Conservation (phyloP, 192 early-diverging fungal genomes). For the Podila clonocystis region DNA sequence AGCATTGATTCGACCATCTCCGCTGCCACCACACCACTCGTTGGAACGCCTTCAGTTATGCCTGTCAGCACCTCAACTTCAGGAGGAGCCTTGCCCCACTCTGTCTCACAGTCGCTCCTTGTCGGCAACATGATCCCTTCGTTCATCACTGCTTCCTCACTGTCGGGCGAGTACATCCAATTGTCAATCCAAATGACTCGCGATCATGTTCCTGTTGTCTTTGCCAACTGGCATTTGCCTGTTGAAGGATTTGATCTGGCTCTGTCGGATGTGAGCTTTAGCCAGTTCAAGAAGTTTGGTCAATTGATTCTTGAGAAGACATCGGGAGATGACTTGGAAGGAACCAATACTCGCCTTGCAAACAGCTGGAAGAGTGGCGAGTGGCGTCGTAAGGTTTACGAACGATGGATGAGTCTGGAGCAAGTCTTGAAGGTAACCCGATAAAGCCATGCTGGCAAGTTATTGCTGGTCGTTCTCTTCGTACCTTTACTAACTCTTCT, state of each 20-base stretch:
- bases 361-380: constrained; percentile 31
- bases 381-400: constrained; percentile 46
- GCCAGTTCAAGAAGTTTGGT: constrained; percentile 61
- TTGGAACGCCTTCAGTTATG: constrained; percentile 25
- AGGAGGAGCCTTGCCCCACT: constrained; percentile 31
- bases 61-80: constrained; percentile 51
- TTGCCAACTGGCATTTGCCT: constrained; percentile 77
- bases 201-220: constrained; percentile 90
- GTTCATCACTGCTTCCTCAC: constrained; percentile 85
- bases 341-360: constrained; percentile 8
- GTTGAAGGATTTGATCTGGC: constrained; percentile 61
- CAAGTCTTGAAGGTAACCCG: constrained; percentile 75
- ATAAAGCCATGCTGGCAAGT: too few relatives aligned
- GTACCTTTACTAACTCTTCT: neutral
- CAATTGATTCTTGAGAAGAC: constrained; percentile 26
- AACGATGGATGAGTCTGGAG: constrained; percentile 69
- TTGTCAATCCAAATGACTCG: constrained; percentile 90
- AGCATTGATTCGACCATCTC: constrained; percentile 61
- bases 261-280: constrained; percentile 61
- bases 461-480: neutral
- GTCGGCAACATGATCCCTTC: constrained; percentile 61
- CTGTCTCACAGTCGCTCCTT: constrained; percentile 31
- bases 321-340: constrained; percentile 32
- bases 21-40: constrained; percentile 31
- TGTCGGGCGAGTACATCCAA: constrained; percentile 94